Conservation (phyloP, 2,329 filamentous ascomycete genomes). For the Xylariaceae sp. region DNA sequence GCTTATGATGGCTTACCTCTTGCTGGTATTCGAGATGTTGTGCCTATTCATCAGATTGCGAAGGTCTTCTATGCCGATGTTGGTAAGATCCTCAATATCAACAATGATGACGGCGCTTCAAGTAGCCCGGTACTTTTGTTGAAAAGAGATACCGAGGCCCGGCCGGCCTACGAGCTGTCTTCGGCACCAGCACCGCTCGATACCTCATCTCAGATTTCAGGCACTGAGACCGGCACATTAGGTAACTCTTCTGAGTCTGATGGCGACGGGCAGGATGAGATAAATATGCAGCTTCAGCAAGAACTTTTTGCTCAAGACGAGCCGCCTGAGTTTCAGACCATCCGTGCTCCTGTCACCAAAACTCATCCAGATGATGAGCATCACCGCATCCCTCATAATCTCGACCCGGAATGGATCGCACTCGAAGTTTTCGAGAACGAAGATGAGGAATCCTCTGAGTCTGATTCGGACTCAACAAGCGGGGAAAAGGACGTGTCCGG, state of each 20-base stretch:
- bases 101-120: constrained; percentile 52
- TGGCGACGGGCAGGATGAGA: constrained; percentile 38
- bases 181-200: constrained; percentile 45
- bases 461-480: constrained; percentile 25
- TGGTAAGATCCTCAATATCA: constrained; percentile 81
- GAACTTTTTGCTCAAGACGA: constrained; percentile 28
- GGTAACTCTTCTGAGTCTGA: constrained; percentile 24
- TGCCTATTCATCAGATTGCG: constrained; percentile 61
- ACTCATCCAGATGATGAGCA: constrained; percentile 18
- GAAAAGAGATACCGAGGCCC: constrained; percentile 65
- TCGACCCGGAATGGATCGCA: constrained; percentile 89
- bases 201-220: constrained; percentile 15
- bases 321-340: not conserved
- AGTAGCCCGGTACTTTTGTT: constrained; percentile 72
- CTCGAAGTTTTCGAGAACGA: constrained; percentile 77
- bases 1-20: constrained; percentile 38
- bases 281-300: constrained; percentile 43
- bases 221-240: constrained; percentile 8
- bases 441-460: constrained; percentile 35
- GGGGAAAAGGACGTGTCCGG: constrained; percentile 14
- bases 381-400: constrained; percentile 65
- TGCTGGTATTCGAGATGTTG: constrained; percentile 49
- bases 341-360: constrained; percentile 2
- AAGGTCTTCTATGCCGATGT: constrained; percentile 94
- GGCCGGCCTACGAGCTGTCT: constrained; percentile 34